Evolutionary conservation across 225 moss, liverwort and hornwort genomes (phyloP).

Genomic region (Bryoerythrophyllum caledonicum): DNA sequence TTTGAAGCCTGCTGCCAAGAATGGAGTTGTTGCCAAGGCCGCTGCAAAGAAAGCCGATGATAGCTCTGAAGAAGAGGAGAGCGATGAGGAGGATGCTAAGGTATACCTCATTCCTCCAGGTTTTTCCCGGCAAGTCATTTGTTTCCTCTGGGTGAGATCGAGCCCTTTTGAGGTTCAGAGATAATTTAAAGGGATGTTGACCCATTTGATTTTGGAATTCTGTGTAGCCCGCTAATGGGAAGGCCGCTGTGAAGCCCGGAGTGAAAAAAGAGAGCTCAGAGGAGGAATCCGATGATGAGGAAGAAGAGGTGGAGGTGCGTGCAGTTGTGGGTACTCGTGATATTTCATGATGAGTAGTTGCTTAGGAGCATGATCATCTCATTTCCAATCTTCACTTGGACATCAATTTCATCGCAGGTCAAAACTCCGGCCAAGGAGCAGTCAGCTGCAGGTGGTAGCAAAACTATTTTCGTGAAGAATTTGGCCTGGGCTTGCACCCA

Average conservation of each 20-base stretch:
- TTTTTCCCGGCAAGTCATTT: accelerated
- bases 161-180: not conserved
- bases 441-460: constrained; percentile 49
- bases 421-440: constrained; percentile 54
- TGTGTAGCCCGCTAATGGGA: constrained; percentile 41
- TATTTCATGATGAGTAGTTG: too few relatives aligned
- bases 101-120: constrained; percentile 2
- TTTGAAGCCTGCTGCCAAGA: constrained; percentile 52
- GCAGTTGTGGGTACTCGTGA: not conserved
- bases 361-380: not conserved
- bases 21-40: constrained; percentile 29
- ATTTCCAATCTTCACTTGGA: not conserved
- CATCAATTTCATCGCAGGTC: constrained; percentile 18
- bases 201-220: not conserved
- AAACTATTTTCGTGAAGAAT: constrained; percentile 83
- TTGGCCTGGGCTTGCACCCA: constrained; percentile 65
- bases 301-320: constrained; percentile 35
- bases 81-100: constrained; percentile 49
- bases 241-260: constrained; percentile 32
- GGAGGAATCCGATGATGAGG: constrained; percentile 42
- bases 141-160: not conserved
- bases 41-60: constrained; percentile 30
- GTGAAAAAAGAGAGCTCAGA: constrained; percentile 41
- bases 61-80: constrained; percentile 63
- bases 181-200: accelerated